These are phyloP conservation scores for Pyrenochaeta sp. DNA, from an alignment of 2,329 filamentous ascomycete species.

Conservation along the genomic window DNA sequence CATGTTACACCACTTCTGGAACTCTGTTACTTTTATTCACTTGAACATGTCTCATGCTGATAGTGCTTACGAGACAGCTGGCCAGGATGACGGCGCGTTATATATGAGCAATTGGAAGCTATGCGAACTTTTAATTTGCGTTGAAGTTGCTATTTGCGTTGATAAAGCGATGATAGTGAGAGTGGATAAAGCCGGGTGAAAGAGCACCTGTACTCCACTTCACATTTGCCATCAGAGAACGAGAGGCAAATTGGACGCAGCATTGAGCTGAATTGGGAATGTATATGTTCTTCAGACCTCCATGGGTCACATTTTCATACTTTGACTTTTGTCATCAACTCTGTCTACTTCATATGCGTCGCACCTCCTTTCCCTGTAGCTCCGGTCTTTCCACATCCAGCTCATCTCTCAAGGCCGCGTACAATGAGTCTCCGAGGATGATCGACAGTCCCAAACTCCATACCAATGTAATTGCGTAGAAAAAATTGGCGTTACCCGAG, in stretches of 20 bases:
- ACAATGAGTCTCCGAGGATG: slow-evolving; percentile 85
- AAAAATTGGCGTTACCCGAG: slow-evolving; percentile 98
- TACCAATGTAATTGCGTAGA: slow-evolving; percentile 98
- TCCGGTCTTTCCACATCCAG: slow-evolving; percentile 93
- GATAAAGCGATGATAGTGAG: slow-evolving; percentile 13
- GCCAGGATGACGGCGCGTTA: slow-evolving; percentile 2
- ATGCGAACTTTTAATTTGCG: neutral
- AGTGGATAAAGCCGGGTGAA: slow-evolving; percentile 8
- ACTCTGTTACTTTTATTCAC: too few relatives aligned
- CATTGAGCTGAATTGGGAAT: slow-evolving; percentile 1
- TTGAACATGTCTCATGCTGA: too few relatives aligned
- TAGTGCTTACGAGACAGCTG: too few relatives aligned
- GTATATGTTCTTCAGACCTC: neutral
- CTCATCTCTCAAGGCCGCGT: slow-evolving; percentile 89
- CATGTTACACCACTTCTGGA: too few relatives aligned
- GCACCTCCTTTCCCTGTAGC: slow-evolving; percentile 85
- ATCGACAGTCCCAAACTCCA: slow-evolving; percentile 93
- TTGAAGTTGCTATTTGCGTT: slow-evolving; percentile 10
- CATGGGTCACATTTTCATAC: neutral
- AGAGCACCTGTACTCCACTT: slow-evolving; percentile 1
- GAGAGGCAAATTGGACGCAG: neutral
- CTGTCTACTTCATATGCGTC: slow-evolving; percentile 71
- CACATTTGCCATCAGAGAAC: neutral
- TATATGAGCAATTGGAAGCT: neutral
- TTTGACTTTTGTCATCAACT: neutral